phyloP scores from a whole-genome alignment of 805 yeast species.

The Maudiozyma barnettii region DNA sequence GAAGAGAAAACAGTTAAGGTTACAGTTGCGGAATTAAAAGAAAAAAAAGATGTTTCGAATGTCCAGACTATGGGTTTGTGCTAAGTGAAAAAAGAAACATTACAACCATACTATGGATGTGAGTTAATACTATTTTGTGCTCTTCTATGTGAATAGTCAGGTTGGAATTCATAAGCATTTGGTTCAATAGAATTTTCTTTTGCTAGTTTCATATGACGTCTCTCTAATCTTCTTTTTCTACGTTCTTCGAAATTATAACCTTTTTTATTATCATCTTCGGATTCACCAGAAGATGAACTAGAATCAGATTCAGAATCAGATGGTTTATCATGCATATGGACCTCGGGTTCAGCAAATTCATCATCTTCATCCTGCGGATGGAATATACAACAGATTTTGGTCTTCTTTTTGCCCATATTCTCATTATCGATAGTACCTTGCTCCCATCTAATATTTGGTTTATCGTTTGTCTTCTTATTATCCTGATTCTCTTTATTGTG shows the following conservation, averaged over 20 bases:
- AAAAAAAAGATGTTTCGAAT: too few species aligned
- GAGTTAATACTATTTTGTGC: background rate
- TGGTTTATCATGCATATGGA: conserved; percentile 3
- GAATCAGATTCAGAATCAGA: conserved; percentile 19
- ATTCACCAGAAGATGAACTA: conserved; percentile 20
- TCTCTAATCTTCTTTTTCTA: conserved; percentile 27
- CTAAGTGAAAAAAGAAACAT: background rate
- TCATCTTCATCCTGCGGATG: conserved; percentile 56
- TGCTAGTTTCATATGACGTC: conserved; percentile 26
- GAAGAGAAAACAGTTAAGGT: too few species aligned
- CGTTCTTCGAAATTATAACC: conserved; percentile 27
- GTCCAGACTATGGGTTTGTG: too few species aligned
- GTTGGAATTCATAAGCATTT: conserved; percentile 86
- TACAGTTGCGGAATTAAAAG: too few species aligned
- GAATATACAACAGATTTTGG: conserved; percentile 83
- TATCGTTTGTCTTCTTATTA: conserved; percentile 18
- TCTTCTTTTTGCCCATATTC: conserved; percentile 74
- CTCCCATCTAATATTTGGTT: conserved; percentile 64
- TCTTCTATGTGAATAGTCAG: conserved; percentile 38
- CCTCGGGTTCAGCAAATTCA: conserved; percentile 10
- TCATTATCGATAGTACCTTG: conserved; percentile 88
- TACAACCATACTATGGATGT: background rate
- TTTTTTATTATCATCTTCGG: conserved; percentile 35
- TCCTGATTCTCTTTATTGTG: conserved; percentile 3
- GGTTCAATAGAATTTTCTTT: conserved; percentile 36